Conservation (phyloP, 108 stramenopile species). For the Cyclotella cryptica region DNA sequence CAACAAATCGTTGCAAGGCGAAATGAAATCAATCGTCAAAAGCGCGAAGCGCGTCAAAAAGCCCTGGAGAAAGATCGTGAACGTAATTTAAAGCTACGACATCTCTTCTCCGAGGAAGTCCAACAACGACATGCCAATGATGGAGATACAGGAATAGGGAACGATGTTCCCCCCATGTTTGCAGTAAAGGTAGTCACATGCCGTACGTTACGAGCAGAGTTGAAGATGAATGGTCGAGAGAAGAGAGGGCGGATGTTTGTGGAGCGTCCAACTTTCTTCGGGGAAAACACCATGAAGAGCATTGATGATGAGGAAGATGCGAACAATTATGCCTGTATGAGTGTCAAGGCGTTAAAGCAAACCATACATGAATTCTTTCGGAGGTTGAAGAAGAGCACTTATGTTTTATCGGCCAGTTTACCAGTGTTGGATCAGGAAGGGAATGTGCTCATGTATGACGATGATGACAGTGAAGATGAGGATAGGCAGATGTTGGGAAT, state of each 20-base stretch:
- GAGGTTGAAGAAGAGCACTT: slow-evolving; percentile 72
- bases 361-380: slow-evolving; percentile 85
- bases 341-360: slow-evolving; percentile 64
- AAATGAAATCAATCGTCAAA: slow-evolving; percentile 55
- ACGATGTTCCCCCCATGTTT: slow-evolving; percentile 62
- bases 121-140: too few species aligned
- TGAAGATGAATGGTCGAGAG: slow-evolving; percentile 84
- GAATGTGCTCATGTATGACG: slow-evolving; percentile 39
- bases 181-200: slow-evolving; percentile 79
- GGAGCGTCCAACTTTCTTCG: slow-evolving; percentile 50
- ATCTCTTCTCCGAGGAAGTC: slow-evolving; percentile 51
- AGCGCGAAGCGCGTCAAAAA: slow-evolving; percentile 57
- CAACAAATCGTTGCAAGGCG: slow-evolving; percentile 70
- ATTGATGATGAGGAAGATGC: slow-evolving; percentile 10
- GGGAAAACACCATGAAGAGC: too few species aligned
- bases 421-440: slow-evolving; percentile 68
- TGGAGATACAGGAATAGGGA: slow-evolving; percentile 12
- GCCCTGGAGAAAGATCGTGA: slow-evolving; percentile 52
- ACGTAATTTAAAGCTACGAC: slow-evolving; percentile 58
- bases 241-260: slow-evolving; percentile 88
- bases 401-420: slow-evolving; percentile 68
- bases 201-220: slow-evolving; percentile 62
- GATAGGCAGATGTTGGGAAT: slow-evolving; percentile 15
- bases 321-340: slow-evolving; percentile 51
- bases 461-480: slow-evolving; percentile 37